Evolutionary conservation across 176 grass and related monocot species (phyloP).

Genomic region (Cenchrus purpureus): DNA sequence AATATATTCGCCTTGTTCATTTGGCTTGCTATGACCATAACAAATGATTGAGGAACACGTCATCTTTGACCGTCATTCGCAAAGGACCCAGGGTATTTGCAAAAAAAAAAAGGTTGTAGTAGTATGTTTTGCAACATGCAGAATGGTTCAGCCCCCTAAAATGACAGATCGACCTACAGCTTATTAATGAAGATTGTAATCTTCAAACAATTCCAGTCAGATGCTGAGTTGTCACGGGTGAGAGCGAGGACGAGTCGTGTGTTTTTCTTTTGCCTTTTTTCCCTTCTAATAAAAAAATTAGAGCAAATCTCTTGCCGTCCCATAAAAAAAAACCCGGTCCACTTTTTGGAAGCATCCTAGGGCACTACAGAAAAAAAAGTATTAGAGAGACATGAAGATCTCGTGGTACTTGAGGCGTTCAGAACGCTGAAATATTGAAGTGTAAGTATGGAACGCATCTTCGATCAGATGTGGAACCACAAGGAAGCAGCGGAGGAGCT

Average conservation of each 20-base stretch:
- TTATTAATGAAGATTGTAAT: background rate
- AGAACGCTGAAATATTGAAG: background rate
- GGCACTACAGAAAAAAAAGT: no score
- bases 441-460: background rate
- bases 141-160: background rate
- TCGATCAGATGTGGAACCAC: background rate
- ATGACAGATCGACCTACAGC: background rate
- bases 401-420: no score
- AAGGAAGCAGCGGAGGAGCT: background rate
- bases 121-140: background rate
- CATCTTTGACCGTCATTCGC: background rate
- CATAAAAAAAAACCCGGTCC: no score
- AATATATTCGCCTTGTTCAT: no score
- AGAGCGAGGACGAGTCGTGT: background rate
- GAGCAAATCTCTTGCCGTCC: no score
- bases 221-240: no score
- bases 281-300: no score
- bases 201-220: background rate
- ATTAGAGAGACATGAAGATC: no score
- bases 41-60: background rate
- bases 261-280: background rate
- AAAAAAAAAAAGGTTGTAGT: background rate
- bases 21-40: background rate
- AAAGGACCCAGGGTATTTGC: background rate
- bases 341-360: no score